These are phyloP conservation scores for Fusarium humuli DNA, from an alignment of 2,329 filamentous ascomycete genomes.

Conservation along the genomic window DNA sequence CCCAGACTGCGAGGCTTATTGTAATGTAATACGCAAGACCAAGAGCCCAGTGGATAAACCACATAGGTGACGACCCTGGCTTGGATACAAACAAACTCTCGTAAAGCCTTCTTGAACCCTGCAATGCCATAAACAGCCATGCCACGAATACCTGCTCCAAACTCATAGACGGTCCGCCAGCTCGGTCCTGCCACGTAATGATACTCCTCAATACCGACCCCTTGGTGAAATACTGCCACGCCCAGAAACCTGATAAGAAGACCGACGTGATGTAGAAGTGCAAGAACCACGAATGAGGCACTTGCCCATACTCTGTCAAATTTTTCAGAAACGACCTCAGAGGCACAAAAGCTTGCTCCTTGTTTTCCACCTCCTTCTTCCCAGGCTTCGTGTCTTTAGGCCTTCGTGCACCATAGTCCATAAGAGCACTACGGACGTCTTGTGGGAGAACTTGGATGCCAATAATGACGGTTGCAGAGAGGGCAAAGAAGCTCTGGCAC, in stretches of 20 bases:
- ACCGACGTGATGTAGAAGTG: constrained; percentile 87
- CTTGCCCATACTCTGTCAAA: constrained; percentile 58
- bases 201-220: constrained; percentile 66
- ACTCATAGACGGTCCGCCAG: constrained; percentile 58
- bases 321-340: constrained; percentile 48
- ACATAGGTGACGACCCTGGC: constrained; percentile 79
- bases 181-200: constrained; percentile 53
- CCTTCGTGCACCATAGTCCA: constrained; percentile 64
- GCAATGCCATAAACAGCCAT: constrained; percentile 80
- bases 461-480: constrained; percentile 56
- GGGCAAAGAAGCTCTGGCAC: constrained; percentile 62
- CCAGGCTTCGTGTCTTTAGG: constrained; percentile 35
- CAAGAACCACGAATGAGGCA: constrained; percentile 90
- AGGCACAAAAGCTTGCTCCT: constrained; percentile 3
- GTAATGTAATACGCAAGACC: constrained; percentile 81
- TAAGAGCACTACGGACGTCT: constrained; percentile 57
- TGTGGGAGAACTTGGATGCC: constrained; percentile 58
- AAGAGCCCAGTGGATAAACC: constrained; percentile 83
- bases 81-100: constrained; percentile 77
- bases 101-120: constrained; percentile 79
- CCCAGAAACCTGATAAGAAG: constrained; percentile 79
- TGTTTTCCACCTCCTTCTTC: constrained; percentile 27
- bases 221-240: constrained; percentile 66
- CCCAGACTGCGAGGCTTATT: constrained; percentile 82
- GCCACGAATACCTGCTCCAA: constrained; percentile 71